Conservation (phyloP, 768 basidiomycete species). For the Rhodotorula graminis region DNA sequence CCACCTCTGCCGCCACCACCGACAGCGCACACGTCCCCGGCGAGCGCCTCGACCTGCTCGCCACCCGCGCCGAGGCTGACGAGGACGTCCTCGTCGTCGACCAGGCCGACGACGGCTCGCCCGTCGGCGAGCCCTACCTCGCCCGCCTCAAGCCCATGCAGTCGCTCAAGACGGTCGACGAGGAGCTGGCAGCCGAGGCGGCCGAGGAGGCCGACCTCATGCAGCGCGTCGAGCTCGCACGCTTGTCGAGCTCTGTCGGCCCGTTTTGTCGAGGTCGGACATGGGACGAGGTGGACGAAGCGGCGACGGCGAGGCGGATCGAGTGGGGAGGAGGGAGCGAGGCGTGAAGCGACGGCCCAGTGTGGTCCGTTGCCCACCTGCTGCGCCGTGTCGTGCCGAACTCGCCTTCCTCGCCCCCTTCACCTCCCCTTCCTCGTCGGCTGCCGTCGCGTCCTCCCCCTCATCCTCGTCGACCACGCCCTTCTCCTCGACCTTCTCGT, state of each 20-base stretch:
- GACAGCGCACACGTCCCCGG: slow-evolving; percentile 4
- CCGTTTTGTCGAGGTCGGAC: too few species aligned
- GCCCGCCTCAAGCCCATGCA: slow-evolving; percentile 1
- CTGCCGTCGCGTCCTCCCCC: not conserved
- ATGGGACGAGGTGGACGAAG: too few species aligned
- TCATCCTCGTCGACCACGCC: not conserved
- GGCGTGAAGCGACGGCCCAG: too few species aligned
- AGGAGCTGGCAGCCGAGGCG: slow-evolving; percentile 25
- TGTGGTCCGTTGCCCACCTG: too few species aligned
- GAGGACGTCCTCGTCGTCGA: slow-evolving; percentile 29
- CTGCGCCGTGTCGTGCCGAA: too few species aligned
- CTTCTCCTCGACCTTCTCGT: not conserved
- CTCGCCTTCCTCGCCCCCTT: slow-evolving; percentile 18
- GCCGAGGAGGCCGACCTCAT: slow-evolving; percentile 18
- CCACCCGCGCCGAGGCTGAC: not conserved
- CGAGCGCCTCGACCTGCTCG: not conserved
- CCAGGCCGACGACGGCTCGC: slow-evolving; percentile 29
- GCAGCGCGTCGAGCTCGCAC: slow-evolving; percentile 28
- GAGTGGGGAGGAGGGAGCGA: too few species aligned
- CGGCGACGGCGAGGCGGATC: too few species aligned
- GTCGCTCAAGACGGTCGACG: slow-evolving; percentile 23
- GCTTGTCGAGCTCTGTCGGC: too few species aligned
- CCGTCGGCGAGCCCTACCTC: slow-evolving; percentile 26
- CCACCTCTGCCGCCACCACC: not conserved
- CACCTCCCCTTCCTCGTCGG: not conserved